These are phyloP conservation scores for Elongisporangium anandrum DNA, from an alignment of 352 stramenopile genomes.

Conservation along the genomic window DNA sequence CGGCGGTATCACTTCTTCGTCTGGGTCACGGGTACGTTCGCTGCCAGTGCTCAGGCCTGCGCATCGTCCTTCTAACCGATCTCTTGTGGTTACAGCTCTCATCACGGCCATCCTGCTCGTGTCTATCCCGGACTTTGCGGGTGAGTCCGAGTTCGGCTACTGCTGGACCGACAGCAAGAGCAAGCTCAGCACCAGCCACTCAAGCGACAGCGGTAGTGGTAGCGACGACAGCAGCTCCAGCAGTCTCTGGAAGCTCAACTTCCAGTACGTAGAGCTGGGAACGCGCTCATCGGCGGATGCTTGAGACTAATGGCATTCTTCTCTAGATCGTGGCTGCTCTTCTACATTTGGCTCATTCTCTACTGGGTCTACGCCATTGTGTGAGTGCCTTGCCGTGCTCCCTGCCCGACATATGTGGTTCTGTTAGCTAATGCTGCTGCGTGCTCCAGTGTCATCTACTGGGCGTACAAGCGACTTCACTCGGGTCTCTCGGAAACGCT, in stretches of 20 bases:
- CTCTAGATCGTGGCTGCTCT: conserved; percentile 73
- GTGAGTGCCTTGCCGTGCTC: conserved; percentile 21
- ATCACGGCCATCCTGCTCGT: conserved; percentile 68
- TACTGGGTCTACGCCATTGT: conserved; percentile 83
- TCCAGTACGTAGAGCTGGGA: conserved; percentile 43
- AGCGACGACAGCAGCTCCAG: conserved; percentile 22
- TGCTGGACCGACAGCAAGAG: conserved; percentile 79
- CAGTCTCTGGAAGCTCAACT: conserved; percentile 82
- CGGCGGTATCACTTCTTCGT: conserved; percentile 82
- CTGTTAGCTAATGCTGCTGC: conserved; percentile 3
- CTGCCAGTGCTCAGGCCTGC: background rate
- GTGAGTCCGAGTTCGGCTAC: conserved; percentile 78
- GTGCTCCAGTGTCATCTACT: conserved; percentile 67
- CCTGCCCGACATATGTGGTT: background rate
- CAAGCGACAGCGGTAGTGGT: conserved; percentile 1
- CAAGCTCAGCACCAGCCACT: conserved; percentile 21
- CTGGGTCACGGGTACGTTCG: conserved; percentile 54
- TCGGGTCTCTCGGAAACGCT: conserved; percentile 81
- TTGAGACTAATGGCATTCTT: background rate
- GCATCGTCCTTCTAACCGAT: background rate
- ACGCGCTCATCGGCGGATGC: no score
- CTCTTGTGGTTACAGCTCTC: conserved; percentile 27
- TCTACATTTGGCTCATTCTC: conserved; percentile 86
- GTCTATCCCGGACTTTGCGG: conserved; percentile 63
- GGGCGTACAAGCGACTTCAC: conserved; percentile 76